These are phyloP conservation scores for Simplicillium aogashimaense DNA, from an alignment of 2,329 filamentous ascomycete species.

Conservation along the genomic window DNA sequence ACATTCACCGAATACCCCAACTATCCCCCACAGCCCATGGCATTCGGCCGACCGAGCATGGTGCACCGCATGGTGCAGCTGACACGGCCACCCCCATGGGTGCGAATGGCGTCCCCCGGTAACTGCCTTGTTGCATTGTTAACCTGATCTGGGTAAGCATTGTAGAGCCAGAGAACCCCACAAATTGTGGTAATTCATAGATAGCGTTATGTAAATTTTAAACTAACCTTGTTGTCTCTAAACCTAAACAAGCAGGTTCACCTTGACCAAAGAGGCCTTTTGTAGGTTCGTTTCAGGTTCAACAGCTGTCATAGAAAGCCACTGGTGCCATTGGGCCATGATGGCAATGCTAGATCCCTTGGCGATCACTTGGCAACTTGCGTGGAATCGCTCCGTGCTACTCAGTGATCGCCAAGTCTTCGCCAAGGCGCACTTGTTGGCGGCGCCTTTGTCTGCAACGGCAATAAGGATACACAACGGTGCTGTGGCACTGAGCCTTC, in stretches of 20 bases:
- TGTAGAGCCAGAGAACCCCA: neutral
- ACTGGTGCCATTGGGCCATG: neutral
- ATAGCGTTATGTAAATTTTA: neutral
- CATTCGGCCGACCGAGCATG: too few species aligned
- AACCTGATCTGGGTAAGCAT: neutral
- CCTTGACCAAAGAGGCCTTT: neutral
- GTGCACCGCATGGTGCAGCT: too few species aligned
- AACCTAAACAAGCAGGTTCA: neutral
- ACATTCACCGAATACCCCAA: neutral
- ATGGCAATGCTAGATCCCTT: neutral
- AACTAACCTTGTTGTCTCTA: neutral
- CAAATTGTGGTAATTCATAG: neutral
- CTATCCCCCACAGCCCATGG: neutral
- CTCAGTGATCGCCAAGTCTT: neutral
- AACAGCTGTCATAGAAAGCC: neutral
- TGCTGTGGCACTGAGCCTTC: neutral
- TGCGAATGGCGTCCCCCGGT: neutral
- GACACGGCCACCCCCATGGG: neutral
- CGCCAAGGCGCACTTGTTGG: neutral
- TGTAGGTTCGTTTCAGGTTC: neutral
- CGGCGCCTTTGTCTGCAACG: neutral
- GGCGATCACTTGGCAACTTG: neutral
- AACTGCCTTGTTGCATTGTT: neutral
- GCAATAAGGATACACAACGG: neutral
- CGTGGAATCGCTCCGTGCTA: neutral